A percentile compares a stretch with the other conserved stretches of the same genome.
Conservation (phyloP, 352 stramenopile species). For the Phytophthora cactorum region DNA sequence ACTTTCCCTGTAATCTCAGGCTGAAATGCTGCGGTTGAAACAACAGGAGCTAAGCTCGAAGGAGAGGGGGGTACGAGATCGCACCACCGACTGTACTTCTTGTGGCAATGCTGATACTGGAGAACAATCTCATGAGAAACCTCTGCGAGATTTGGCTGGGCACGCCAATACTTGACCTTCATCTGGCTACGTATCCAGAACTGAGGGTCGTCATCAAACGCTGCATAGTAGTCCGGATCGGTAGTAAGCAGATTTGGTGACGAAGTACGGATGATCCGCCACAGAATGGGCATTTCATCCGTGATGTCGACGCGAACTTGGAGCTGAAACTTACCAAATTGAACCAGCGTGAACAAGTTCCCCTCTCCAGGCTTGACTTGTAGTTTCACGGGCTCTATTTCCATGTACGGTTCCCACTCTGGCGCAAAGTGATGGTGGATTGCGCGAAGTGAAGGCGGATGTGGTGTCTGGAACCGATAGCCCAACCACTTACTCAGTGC, state of each 20-base stretch:
- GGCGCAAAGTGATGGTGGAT: slow-evolving; percentile 57
- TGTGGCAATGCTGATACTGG: slow-evolving; percentile 42
- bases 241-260: slow-evolving; percentile 20
- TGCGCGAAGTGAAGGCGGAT: slow-evolving; percentile 46
- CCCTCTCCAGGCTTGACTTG: slow-evolving; percentile 16
- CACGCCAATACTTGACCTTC: slow-evolving; percentile 43
- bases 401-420: slow-evolving; percentile 43
- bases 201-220: slow-evolving; percentile 28
- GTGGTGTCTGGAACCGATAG: slow-evolving; percentile 20
- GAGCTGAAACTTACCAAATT: slow-evolving; percentile 46
- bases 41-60: slow-evolving; percentile 14
- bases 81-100: slow-evolving; percentile 41
- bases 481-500: slow-evolving; percentile 31
- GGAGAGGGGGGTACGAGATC: slow-evolving; percentile 32
- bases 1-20: slow-evolving; percentile 26
- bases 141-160: slow-evolving; percentile 10
- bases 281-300: slow-evolving; percentile 46
- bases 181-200: slow-evolving; percentile 50
- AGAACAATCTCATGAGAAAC: slow-evolving; percentile 34
- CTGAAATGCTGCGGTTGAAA: slow-evolving; percentile 14
- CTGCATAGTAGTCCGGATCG: slow-evolving; percentile 18
- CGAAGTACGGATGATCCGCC: slow-evolving; percentile 47
- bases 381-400: slow-evolving; percentile 28
- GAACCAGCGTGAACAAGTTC: slow-evolving; percentile 35
- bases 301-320: slow-evolving; percentile 53